Evolutionary conservation across 202 grass and related monocot genomes (phyloP), one percentile per base, ranked within the genome.

Genomic region (Setaria viridis): DNA sequence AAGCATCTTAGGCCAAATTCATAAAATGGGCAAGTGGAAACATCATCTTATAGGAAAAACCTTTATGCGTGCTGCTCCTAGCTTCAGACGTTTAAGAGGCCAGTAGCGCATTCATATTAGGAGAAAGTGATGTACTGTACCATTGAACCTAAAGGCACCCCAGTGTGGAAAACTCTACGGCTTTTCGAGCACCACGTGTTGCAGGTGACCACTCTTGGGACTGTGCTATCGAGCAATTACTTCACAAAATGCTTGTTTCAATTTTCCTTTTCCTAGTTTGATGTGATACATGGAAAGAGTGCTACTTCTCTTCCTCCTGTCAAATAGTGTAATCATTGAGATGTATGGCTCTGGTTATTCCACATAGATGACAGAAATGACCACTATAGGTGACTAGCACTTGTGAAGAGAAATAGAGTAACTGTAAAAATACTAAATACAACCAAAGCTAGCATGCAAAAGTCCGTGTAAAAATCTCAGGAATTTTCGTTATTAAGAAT

Each of bases 261-360:
- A 9, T 86, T 85, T 84, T 29, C 6, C 21, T 32, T 87, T 74
- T 21, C 75, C 21, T 86, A 42, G 29, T 21, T 32, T 60, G 67
- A 54, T 87, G 67, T 76, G 62, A 71, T 84, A 19, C 11, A 41
- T 54, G 9, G 17, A 62, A 39, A 87, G 60, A n/a, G n/a, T 54
- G 6, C 43, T 68, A 80, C 62, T 32, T 46, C 69, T 84, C 55
- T 70, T 70, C 39, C 42, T 35, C n/a, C 41, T 29, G 76, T 48
- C n/a, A 70, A 47, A 35, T 57, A 80, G 56, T 80, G 33, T 55
- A 8, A 46, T 20, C 16, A 15, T 25, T 79, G 59, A 66, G 54
- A 67, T 15, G 21, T 55, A 63, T 80, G 80, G 51, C 68, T 75
- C 58, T 80, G 7, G 34, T 80, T 83, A 62, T 63, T 80, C 74